A percentile compares a stretch with the other conserved stretches of the same genome.
These are phyloP conservation scores for Phytophthora pisi DNA, from an alignment of 352 stramenopile genomes.

Conservation along the genomic window DNA sequence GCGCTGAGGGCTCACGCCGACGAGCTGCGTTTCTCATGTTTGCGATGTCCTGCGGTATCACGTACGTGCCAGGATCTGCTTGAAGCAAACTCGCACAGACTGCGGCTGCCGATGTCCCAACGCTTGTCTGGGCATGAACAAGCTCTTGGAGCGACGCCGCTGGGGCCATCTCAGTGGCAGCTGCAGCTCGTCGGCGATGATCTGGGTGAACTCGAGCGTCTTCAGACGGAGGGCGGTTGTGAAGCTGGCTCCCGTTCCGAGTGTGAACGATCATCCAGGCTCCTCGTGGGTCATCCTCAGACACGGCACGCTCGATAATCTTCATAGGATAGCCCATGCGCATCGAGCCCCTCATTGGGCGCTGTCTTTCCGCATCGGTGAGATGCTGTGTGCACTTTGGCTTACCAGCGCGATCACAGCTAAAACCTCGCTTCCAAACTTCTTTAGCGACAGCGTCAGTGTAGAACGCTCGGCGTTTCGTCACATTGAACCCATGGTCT, in stretches of 20 bases:
- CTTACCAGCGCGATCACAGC: conserved; percentile 12
- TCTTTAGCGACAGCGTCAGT: neutral
- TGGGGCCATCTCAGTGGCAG: neutral
- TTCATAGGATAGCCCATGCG: conserved; percentile 14
- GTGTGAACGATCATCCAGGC: conserved; percentile 24
- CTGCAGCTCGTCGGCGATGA: conserved; percentile 16
- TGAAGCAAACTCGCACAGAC: conserved; percentile 5
- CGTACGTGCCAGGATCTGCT: conserved; percentile 6
- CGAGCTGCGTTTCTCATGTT: conserved; percentile 1
- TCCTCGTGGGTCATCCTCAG: conserved; percentile 1
- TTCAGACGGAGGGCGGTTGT: conserved; percentile 15
- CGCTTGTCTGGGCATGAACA: conserved; percentile 3
- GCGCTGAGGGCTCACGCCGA: neutral
- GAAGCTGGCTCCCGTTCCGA: conserved; percentile 14
- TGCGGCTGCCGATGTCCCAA: neutral
- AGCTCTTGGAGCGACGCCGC: conserved; percentile 6
- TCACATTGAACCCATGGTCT: conserved; percentile 24
- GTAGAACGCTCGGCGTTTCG: conserved; percentile 11
- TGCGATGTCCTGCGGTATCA: conserved; percentile 12
- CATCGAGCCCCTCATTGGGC: conserved; percentile 12
- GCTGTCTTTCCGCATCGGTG: conserved; percentile 1
- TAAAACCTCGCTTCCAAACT: conserved; percentile 18
- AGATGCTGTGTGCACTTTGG: conserved; percentile 20
- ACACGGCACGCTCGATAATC: conserved; percentile 12
- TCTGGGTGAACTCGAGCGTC: conserved; percentile 7